Conservation (phyloP, 2,329 filamentous ascomycete genomes). For the Ophiostoma ulmi region DNA sequence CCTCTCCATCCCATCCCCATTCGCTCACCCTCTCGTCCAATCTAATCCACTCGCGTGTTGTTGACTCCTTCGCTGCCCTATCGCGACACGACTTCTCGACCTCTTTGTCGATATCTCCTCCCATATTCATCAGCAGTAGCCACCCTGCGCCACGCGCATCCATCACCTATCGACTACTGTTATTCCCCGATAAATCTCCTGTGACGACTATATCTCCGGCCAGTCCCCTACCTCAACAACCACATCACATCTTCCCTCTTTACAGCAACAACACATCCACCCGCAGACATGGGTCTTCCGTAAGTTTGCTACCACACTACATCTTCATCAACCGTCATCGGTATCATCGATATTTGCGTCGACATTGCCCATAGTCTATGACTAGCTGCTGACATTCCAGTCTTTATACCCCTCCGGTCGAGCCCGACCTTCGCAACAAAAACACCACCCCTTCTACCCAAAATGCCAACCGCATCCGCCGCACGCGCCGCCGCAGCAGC, state of each 20-base stretch:
- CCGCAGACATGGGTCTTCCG: constrained; percentile 27
- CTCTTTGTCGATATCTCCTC: not conserved
- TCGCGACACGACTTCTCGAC: not conserved
- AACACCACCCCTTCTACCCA: constrained; percentile 3
- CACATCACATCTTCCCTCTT: too few species aligned
- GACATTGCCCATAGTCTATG: not conserved
- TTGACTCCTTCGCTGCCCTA: not conserved
- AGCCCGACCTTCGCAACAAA: constrained; percentile 27
- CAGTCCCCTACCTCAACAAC: not conserved
- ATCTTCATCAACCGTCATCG: not conserved
- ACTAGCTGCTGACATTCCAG: constrained; percentile 19
- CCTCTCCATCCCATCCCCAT: not conserved
- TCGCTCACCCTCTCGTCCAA: not conserved
- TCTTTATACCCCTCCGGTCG: constrained; percentile 28
- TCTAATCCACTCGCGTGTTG: constrained; percentile 4
- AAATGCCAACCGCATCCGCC: constrained; percentile 23
- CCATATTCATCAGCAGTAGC: not conserved
- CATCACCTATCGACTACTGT: not conserved
- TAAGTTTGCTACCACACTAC: constrained; percentile 14
- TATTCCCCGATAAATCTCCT: not conserved
- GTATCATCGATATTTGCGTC: not conserved
- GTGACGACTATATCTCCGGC: not conserved
- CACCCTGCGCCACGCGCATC: constrained; percentile 7
- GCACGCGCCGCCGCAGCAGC: constrained; percentile 21
- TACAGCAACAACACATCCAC: not conserved